Evolutionary conservation across 1,284 basidiomycete species (phyloP).

Genomic region (Ustilago curta): DNA sequence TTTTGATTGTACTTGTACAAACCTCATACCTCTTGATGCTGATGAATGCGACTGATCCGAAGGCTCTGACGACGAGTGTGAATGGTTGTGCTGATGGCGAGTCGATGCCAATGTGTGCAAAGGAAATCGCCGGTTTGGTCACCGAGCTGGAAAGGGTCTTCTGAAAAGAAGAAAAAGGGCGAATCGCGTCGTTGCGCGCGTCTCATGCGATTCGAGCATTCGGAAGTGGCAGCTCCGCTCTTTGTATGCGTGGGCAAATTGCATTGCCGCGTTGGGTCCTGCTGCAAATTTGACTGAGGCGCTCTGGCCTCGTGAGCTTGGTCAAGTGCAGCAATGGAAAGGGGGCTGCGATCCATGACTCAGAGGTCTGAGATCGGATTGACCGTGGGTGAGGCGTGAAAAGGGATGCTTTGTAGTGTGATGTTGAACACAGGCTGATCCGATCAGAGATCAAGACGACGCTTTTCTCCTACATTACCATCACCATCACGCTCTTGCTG

Average conservation of each 20-base stretch:
- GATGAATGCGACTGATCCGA: neutral
- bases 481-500: neutral
- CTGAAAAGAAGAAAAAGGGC: too few relatives aligned
- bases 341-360: neutral
- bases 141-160: slow-evolving; percentile 4
- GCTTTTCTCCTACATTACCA: neutral
- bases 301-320: neutral
- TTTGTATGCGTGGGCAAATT: neutral
- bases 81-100: neutral
- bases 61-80: neutral
- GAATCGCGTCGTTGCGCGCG: neutral
- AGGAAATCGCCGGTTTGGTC: neutral
- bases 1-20: slow-evolving; percentile 3
- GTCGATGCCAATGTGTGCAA: neutral
- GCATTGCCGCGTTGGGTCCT: neutral
- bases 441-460: too few relatives aligned
- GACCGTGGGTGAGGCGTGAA: neutral
- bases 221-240: slow-evolving; percentile 35
- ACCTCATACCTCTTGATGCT: slow-evolving; percentile 6
- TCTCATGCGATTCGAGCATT: slow-evolving; percentile 21
- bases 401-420: slow-evolving; percentile 7
- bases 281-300: slow-evolving; percentile 24
- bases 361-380: neutral
- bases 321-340: neutral
- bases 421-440: neutral